These are phyloP conservation scores for Penicillium olsonii DNA, from an alignment of 2,329 filamentous ascomycete species.

Conservation along the genomic window DNA sequence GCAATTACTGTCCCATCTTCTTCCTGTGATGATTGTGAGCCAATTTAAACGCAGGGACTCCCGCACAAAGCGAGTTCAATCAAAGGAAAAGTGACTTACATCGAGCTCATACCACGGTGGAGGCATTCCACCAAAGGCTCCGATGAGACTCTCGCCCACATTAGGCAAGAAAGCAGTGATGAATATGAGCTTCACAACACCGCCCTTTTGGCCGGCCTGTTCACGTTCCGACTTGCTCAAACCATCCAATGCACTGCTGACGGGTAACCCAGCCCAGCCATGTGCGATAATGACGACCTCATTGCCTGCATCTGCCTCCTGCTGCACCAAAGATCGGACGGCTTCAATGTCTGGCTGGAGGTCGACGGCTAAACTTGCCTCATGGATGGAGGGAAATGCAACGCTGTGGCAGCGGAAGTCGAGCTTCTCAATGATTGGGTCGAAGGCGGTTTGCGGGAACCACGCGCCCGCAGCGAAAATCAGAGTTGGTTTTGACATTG, in stretches of 20 bases:
- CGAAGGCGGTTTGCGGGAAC: constrained; percentile 33
- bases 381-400: constrained; percentile 32
- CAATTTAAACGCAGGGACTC: not conserved
- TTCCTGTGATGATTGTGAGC: constrained; percentile 12
- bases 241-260: constrained; percentile 36
- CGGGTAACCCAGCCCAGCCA: constrained; percentile 41
- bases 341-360: constrained; percentile 35
- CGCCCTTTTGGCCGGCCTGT: constrained; percentile 29
- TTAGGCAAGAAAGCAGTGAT: constrained; percentile 38
- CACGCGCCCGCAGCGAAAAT: constrained; percentile 36
- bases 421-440: constrained; percentile 26
- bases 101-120: constrained; percentile 33
- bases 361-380: constrained; percentile 22
- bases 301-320: constrained; percentile 29
- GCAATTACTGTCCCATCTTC: constrained; percentile 27
- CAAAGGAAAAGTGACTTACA: constrained; percentile 21
- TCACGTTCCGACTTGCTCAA: constrained; percentile 33
- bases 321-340: constrained; percentile 33
- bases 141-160: constrained; percentile 33
- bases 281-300: constrained; percentile 36
- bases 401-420: constrained; percentile 25
- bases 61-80: not conserved
- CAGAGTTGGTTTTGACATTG: constrained; percentile 30
- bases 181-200: constrained; percentile 36
- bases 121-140: constrained; percentile 29